Evolutionary conservation across 176 grass and related monocot genomes (phyloP).

Genomic region (bread wheat (Triticum aestivum)): DNA sequence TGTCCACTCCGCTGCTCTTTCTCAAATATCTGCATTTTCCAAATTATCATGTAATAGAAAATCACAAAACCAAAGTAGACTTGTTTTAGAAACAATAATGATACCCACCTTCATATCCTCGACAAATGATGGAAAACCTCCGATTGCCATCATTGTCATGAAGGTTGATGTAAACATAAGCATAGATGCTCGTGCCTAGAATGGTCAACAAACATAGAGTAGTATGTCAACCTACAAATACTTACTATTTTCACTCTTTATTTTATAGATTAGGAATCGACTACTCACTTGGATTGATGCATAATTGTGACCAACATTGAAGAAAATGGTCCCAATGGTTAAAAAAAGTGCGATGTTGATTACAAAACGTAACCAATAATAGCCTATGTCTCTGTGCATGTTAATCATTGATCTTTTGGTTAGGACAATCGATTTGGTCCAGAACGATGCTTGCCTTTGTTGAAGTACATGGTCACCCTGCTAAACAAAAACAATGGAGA

Average conservation of each 20-base stretch:
- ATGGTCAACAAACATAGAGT: not conserved
- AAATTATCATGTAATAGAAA: not conserved
- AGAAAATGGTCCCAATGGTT: constrained; percentile 57
- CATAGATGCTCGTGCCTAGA: constrained; percentile 57
- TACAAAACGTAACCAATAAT: constrained; percentile 59
- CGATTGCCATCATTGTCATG: constrained; percentile 57
- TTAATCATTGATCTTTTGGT: constrained; percentile 53
- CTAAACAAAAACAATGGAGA: not conserved
- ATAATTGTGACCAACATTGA: constrained; percentile 33
- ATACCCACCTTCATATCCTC: constrained; percentile 64
- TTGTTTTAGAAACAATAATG: not conserved
- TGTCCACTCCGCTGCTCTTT: constrained; percentile 56
- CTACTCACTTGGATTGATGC: constrained; percentile 56
- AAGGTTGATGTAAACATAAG: constrained; percentile 53
- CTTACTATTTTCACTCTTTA: not conserved
- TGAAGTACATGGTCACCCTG: constrained; percentile 15
- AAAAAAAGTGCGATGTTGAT: constrained; percentile 41
- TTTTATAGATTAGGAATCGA: not conserved
- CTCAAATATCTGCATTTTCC: constrained; percentile 37
- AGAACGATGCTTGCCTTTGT: constrained; percentile 30
- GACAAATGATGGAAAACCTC: constrained; percentile 62
- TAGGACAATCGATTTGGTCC: constrained; percentile 34
- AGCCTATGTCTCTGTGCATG: constrained; percentile 57
- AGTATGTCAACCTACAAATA: not conserved
- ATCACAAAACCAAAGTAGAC: not conserved